phyloP scores from a whole-genome alignment of 352 stramenopile genomes.

The Pythium folliculosum region DNA sequence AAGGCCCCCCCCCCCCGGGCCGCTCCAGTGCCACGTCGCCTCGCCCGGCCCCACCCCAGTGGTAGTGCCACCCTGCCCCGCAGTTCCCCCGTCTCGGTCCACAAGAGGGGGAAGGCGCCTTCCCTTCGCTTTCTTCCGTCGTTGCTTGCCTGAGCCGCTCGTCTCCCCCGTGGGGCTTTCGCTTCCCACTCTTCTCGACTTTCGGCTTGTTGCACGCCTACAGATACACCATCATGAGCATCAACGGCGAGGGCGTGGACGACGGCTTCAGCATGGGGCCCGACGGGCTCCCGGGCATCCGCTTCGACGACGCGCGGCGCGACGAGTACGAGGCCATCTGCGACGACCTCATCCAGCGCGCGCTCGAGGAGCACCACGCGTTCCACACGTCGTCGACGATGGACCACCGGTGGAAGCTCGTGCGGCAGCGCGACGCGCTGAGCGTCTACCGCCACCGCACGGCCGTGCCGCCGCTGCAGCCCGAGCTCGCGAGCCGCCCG shows the following conservation, averaged over 20 bases:
- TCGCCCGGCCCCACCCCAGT: too few relatives aligned
- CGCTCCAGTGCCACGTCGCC: too few relatives aligned
- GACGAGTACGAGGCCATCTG: conserved; percentile 48
- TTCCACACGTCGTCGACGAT: conserved; percentile 46
- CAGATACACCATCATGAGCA: conserved; percentile 1
- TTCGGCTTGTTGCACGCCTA: too few relatives aligned
- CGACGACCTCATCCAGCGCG: conserved; percentile 60
- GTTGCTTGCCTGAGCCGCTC: too few relatives aligned
- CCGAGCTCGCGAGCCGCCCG: neutral
- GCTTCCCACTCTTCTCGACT: too few relatives aligned
- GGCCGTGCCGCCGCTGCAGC: conserved; percentile 17
- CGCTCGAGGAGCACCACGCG: conserved; percentile 51
- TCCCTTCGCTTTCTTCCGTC: too few relatives aligned
- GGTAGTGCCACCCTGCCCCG: too few relatives aligned
- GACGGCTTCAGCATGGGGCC: conserved; percentile 26
- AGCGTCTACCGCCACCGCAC: conserved; percentile 53
- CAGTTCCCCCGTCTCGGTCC: too few relatives aligned
- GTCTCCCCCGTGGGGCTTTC: too few relatives aligned
- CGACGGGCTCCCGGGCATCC: conserved; percentile 37
- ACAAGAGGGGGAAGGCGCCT: too few relatives aligned
- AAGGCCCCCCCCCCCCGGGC: too few relatives aligned
- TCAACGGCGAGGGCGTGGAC: conserved; percentile 18
- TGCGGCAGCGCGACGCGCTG: conserved; percentile 56
- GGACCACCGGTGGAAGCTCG: conserved; percentile 52
- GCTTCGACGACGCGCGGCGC: conserved; percentile 39